Conservation (phyloP, 2,329 filamentous ascomycete species). For the Dendrostoma leiphaemia region DNA sequence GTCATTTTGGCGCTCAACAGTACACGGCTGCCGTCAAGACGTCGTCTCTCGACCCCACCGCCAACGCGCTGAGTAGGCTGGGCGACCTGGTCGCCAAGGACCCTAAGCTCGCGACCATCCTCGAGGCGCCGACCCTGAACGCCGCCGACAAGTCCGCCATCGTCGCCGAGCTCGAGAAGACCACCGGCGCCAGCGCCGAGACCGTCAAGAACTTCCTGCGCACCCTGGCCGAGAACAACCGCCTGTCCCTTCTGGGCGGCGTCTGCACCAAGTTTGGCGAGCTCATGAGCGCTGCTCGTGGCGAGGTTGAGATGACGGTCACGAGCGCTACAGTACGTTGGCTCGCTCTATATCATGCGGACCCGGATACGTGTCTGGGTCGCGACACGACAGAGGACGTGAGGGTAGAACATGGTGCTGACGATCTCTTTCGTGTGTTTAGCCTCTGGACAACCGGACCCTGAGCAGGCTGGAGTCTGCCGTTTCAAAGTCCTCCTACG, state of each 20-base stretch:
- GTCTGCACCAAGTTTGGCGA: slow-evolving; percentile 84
- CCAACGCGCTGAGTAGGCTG: slow-evolving; percentile 75
- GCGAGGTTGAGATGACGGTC: slow-evolving; percentile 90
- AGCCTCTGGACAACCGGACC: slow-evolving; percentile 86
- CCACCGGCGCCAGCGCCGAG: slow-evolving; percentile 69
- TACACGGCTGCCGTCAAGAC: slow-evolving; percentile 95
- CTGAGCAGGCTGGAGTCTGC: slow-evolving; percentile 83
- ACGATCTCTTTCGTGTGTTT: slow-evolving; percentile 21
- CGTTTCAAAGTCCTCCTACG: slow-evolving; percentile 84
- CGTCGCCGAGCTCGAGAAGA: slow-evolving; percentile 83
- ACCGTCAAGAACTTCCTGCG: slow-evolving; percentile 92
- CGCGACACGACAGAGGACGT: no score
- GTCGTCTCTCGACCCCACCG: slow-evolving; percentile 78
- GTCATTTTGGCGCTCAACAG: slow-evolving; percentile 50
- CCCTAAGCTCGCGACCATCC: slow-evolving; percentile 72
- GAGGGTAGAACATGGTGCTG: slow-evolving; percentile 20
- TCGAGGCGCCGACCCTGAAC: slow-evolving; percentile 77
- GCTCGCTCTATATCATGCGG: neutral
- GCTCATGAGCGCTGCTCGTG: slow-evolving; percentile 84
- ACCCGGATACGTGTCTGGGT: no score
- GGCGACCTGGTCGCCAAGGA: slow-evolving; percentile 75
- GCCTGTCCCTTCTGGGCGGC: slow-evolving; percentile 76
- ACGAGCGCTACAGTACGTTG: slow-evolving; percentile 79
- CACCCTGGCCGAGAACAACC: slow-evolving; percentile 94
- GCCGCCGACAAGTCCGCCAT: slow-evolving; percentile 80